These are phyloP conservation scores for Melocanna baccifera DNA, from an alignment of 176 grass and related monocot genomes.

Conservation along the genomic window DNA sequence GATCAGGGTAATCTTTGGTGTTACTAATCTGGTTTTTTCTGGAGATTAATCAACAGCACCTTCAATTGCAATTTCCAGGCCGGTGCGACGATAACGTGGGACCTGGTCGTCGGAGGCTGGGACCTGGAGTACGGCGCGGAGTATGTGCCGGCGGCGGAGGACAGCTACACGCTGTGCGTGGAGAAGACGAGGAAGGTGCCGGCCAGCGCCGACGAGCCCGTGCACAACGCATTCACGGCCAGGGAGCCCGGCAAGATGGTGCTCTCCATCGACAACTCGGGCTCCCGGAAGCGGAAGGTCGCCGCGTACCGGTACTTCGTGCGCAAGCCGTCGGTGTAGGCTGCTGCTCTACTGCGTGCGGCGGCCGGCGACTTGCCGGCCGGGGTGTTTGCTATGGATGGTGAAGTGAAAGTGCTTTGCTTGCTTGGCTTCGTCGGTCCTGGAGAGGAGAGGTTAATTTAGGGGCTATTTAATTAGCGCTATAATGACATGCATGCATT, in stretches of 20 bases:
- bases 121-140: constrained; percentile 91
- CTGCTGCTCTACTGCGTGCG: no score
- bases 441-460: background rate
- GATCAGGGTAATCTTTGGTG: background rate
- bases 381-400: background rate
- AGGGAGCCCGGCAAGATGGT: constrained; percentile 91
- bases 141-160: constrained; percentile 69
- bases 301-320: constrained; percentile 89
- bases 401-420: background rate
- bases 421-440: background rate
- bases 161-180: constrained; percentile 74
- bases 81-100: constrained; percentile 86
- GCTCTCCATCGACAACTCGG: constrained; percentile 81
- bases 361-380: constrained; percentile 21
- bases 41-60: background rate
- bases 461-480: constrained; percentile 32
- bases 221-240: constrained; percentile 75
- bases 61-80: constrained; percentile 46
- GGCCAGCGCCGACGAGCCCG: constrained; percentile 54
- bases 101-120: constrained; percentile 86
- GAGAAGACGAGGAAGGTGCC: constrained; percentile 69
- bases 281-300: constrained; percentile 84
- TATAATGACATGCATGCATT: constrained; percentile 46
- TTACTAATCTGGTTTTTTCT: background rate
- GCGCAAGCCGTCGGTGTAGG: constrained; percentile 62